Conservation (phyloP, 1,139 yeast species). For the Pichia sp. region DNA sequence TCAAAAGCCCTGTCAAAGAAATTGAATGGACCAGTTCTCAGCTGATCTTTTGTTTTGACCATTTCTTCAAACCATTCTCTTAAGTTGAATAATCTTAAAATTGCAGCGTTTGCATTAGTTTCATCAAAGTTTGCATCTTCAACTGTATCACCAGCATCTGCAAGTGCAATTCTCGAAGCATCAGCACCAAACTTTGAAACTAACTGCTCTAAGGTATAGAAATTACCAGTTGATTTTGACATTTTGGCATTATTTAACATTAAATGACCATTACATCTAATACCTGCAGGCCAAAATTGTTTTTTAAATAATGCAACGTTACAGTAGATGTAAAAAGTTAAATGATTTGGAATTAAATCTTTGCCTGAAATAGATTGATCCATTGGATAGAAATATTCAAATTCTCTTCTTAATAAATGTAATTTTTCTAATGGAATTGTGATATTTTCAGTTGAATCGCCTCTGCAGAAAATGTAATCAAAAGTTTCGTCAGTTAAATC, state of each 20-base stretch:
- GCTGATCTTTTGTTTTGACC: constrained; percentile 42
- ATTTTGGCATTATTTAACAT: constrained; percentile 93
- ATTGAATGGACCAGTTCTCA: constrained; percentile 66
- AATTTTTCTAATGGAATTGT: constrained; percentile 65
- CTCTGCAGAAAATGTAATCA: constrained; percentile 80
- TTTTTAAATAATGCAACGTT: constrained; percentile 92
- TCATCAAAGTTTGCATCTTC: constrained; percentile 99
- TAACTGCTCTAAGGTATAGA: constrained; percentile 81
- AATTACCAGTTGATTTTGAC: constrained; percentile 98
- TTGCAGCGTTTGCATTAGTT: constrained; percentile 94
- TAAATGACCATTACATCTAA: constrained; percentile 94
- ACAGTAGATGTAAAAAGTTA: constrained; percentile 88
- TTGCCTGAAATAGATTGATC: constrained; percentile 92
- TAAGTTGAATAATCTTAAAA: constrained; percentile 82
- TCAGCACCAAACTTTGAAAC: constrained; percentile 93
- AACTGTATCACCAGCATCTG: constrained; percentile 96
- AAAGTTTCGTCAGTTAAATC: constrained; percentile 91
- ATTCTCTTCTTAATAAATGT: constrained; percentile 78
- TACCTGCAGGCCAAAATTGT: constrained; percentile 87
- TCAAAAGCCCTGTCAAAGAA: constrained; percentile 89
- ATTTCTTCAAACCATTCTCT: constrained; percentile 94
- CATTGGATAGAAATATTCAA: constrained; percentile 91
- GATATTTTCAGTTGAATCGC: constrained; percentile 45
- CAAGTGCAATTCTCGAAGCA: constrained; percentile 94
- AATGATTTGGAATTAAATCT: constrained; percentile 95